These are phyloP conservation scores for Crithidia expoeki DNA, from an alignment of 208 protist genomes.

Conservation along the genomic window DNA sequence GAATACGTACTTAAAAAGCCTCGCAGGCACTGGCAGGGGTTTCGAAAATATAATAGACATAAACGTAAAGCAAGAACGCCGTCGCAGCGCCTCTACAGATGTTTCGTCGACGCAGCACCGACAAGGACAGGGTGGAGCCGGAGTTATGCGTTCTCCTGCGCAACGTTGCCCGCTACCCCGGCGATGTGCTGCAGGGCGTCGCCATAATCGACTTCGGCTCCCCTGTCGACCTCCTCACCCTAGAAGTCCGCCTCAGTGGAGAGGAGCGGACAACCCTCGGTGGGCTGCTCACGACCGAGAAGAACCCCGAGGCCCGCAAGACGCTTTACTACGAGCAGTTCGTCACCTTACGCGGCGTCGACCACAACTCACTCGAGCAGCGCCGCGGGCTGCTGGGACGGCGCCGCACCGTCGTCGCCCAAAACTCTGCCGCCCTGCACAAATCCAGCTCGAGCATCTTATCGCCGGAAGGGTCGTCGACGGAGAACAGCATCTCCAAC, in stretches of 20 bases:
- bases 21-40: not conserved
- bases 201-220: conserved; percentile 48
- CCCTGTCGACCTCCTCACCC: conserved; percentile 34
- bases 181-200: conserved; percentile 53
- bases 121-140: conserved; percentile 26
- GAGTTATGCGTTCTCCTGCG: conserved; percentile 43
- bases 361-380: conserved; percentile 33
- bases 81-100: too few relatives aligned
- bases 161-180: conserved; percentile 42
- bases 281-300: conserved; percentile 25
- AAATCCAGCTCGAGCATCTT: conserved; percentile 1
- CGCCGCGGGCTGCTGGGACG: conserved; percentile 14
- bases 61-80: too few relatives aligned
- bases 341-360: conserved; percentile 43
- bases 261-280: conserved; percentile 42
- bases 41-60: conserved; percentile 3
- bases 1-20: too few relatives aligned
- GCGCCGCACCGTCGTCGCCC: conserved; percentile 15
- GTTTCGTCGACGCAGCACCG: conserved; percentile 16
- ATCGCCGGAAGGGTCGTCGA: not conserved
- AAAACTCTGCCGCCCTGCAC: not conserved
- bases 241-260: conserved; percentile 50
- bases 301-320: conserved; percentile 43
- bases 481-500: conserved; percentile 1
- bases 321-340: conserved; percentile 64